Conservation (phyloP, 208 protist species). For the Wallacemonas rigidus region DNA sequence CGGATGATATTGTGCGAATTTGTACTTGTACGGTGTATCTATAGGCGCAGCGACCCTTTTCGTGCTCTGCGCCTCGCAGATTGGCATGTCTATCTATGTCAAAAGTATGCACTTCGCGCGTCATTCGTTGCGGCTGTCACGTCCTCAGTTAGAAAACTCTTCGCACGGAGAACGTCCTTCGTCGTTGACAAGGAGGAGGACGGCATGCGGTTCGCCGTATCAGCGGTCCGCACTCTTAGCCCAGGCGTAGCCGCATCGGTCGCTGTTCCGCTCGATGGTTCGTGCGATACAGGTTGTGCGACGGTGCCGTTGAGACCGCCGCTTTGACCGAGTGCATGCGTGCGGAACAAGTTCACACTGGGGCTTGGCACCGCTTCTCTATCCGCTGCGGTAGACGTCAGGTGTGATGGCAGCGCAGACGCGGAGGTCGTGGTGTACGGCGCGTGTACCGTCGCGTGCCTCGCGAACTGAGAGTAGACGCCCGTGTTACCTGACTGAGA, state of each 20-base stretch:
- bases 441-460: not conserved
- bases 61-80: too few species aligned
- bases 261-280: too few species aligned
- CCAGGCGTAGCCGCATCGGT: too few species aligned
- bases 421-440: not conserved
- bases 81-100: not conserved
- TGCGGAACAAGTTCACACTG: not conserved
- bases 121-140: not conserved
- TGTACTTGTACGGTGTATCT: too few species aligned
- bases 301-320: not conserved
- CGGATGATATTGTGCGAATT: too few species aligned
- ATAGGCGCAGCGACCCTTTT: too few species aligned
- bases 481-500: not conserved
- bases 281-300: not conserved
- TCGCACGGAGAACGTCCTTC: not conserved
- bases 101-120: not conserved
- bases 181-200: not conserved
- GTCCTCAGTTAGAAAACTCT: not conserved
- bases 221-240: not conserved
- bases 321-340: not conserved
- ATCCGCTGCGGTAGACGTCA: too few species aligned
- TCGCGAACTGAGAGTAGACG: conserved; percentile 1
- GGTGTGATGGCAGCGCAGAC: not conserved
- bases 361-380: too few species aligned
- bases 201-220: not conserved